A percentile compares a stretch with the other conserved stretches of the same genome.
Conservation (phyloP, 2,329 filamentous ascomycete genomes). For the Epichloe sibirici region DNA sequence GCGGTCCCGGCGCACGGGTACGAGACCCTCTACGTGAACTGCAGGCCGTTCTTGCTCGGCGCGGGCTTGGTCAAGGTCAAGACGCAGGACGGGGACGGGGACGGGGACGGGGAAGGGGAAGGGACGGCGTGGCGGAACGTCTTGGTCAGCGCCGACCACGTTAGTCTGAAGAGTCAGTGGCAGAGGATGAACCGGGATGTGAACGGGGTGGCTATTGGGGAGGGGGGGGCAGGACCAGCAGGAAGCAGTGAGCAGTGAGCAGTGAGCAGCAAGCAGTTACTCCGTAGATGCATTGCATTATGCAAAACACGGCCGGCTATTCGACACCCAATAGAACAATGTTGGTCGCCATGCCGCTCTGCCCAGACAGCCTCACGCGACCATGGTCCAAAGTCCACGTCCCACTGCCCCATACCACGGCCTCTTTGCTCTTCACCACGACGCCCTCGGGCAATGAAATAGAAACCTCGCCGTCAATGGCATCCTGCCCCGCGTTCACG, state of each 20-base stretch:
- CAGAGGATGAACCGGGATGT: slow-evolving; percentile 18
- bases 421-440: slow-evolving; percentile 3
- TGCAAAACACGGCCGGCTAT: neutral
- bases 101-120: slow-evolving; percentile 6
- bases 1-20: slow-evolving; percentile 30
- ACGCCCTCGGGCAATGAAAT: slow-evolving; percentile 9
- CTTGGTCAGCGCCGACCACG: slow-evolving; percentile 20
- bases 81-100: slow-evolving; percentile 6
- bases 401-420: slow-evolving; percentile 11
- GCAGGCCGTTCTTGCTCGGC: slow-evolving; percentile 25
- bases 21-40: slow-evolving; percentile 40
- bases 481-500: slow-evolving; percentile 13
- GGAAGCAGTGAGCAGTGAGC: neutral
- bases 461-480: slow-evolving; percentile 6
- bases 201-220: slow-evolving; percentile 8
- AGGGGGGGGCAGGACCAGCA: neutral
- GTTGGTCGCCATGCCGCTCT: slow-evolving; percentile 14
- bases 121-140: slow-evolving; percentile 20
- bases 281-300: neutral
- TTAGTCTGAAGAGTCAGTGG: slow-evolving; percentile 22
- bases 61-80: slow-evolving; percentile 15
- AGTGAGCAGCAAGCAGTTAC: neutral
- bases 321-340: slow-evolving; percentile 10
- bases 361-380: slow-evolving; percentile 4
- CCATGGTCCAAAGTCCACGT: slow-evolving; percentile 8